Evolutionary conservation across 2,329 filamentous ascomycete species (phyloP).

Genomic region (Berkeleyomyces basicola): DNA sequence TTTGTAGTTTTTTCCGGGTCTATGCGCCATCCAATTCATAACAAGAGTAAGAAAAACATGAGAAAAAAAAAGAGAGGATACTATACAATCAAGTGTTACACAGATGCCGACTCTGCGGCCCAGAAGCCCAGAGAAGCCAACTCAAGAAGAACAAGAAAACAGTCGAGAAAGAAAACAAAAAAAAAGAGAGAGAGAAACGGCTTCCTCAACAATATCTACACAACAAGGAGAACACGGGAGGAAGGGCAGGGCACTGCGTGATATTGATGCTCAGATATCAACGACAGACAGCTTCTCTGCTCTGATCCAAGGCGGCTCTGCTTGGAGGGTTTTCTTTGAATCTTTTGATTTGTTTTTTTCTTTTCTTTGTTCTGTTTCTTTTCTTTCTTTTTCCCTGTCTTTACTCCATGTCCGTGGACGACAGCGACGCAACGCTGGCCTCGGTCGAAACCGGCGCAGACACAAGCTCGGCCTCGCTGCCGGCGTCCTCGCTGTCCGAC

Average conservation of each 20-base stretch:
- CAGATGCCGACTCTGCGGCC: neutral
- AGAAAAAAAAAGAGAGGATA: neutral
- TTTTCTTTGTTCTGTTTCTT: neutral
- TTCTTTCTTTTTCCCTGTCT: neutral
- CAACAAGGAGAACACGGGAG: no score
- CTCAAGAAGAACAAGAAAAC: no score
- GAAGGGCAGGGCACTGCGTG: no score
- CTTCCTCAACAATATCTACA: no score
- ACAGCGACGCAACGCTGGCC: neutral
- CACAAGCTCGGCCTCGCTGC: constrained; percentile 4
- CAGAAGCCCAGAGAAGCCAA: neutral
- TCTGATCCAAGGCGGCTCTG: no score
- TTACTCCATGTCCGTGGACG: neutral
- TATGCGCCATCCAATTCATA: neutral
- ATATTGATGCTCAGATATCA: no score
- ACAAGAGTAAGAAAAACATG: neutral
- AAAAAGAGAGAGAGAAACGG: no score
- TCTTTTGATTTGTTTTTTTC: no score
- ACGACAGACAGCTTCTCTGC: no score
- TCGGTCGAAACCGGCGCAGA: constrained; percentile 1
- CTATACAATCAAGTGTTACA: neutral
- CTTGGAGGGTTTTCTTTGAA: no score
- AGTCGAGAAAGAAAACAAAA: no score
- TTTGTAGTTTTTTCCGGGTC: no score
- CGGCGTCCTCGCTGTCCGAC: neutral